Evolutionary conservation across 1,139 yeast genomes (phyloP).

Genomic region (Yamadazyma diospyri): DNA sequence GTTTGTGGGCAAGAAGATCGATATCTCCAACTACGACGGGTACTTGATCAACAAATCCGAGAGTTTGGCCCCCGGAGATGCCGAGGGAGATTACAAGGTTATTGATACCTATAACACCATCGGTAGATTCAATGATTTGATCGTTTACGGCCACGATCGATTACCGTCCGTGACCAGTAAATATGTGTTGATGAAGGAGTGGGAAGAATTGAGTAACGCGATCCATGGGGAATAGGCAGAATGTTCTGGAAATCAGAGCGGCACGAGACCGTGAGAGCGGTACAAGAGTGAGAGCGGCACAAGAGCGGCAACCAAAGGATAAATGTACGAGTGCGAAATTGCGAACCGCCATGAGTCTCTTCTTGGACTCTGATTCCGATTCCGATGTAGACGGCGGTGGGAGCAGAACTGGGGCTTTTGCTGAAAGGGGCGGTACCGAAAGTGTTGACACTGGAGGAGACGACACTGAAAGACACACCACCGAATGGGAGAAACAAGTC

Average conservation of each 20-base stretch:
- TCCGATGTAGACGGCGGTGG: too few relatives aligned
- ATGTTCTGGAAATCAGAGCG: too few relatives aligned
- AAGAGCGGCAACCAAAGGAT: too few relatives aligned
- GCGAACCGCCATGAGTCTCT: background rate
- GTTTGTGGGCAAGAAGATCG: constrained; percentile 27
- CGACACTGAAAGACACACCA: too few relatives aligned
- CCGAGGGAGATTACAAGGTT: constrained; percentile 20
- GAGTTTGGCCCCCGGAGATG: constrained; percentile 20
- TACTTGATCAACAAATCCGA: constrained; percentile 31
- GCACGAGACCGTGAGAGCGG: too few relatives aligned
- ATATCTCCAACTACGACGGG: constrained; percentile 24
- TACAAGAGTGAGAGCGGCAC: too few relatives aligned
- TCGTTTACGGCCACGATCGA: constrained; percentile 40
- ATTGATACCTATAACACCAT: constrained; percentile 27
- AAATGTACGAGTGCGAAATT: too few relatives aligned
- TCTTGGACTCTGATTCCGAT: background rate
- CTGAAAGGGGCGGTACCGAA: too few relatives aligned
- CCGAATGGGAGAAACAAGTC: too few relatives aligned
- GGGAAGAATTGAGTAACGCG: constrained; percentile 28
- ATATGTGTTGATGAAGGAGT: constrained; percentile 34
- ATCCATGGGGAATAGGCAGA: constrained; percentile 17
- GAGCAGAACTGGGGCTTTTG: too few relatives aligned
- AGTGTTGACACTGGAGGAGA: too few relatives aligned
- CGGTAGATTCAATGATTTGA: constrained; percentile 29
- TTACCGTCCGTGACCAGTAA: constrained; percentile 27